These are phyloP conservation scores for Leccinum subgranulosum DNA, from an alignment of 768 basidiomycete genomes.

Conservation along the genomic window DNA sequence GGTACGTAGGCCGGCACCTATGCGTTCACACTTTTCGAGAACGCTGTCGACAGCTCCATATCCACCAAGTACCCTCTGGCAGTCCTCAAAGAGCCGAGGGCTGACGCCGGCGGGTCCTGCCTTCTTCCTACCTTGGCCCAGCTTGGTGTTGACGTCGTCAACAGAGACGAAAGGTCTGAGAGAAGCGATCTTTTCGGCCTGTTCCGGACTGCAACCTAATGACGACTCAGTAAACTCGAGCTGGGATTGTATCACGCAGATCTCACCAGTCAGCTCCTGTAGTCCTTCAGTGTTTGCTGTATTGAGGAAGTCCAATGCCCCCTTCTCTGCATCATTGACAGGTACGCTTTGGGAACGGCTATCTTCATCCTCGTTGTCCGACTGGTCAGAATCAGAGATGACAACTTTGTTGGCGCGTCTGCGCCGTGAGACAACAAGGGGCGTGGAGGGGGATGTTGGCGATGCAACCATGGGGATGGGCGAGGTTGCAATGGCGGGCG, in stretches of 20 bases:
- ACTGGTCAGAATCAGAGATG: conserved; percentile 59
- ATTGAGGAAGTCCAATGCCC: conserved; percentile 70
- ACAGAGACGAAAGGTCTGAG: conserved; percentile 78
- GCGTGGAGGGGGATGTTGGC: conserved; percentile 40
- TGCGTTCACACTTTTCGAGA: conserved; percentile 83
- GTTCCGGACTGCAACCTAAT: conserved; percentile 73
- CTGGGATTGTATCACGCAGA: background rate
- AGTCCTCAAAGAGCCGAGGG: conserved; percentile 87
- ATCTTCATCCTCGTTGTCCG: conserved; percentile 48
- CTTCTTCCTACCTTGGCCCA: conserved; percentile 87
- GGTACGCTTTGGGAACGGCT: conserved; percentile 30
- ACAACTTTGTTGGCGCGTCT: conserved; percentile 59
- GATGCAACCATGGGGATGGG: conserved; percentile 34
- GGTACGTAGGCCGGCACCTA: conserved; percentile 69
- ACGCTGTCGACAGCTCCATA: conserved; percentile 88
- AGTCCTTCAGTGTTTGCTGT: conserved; percentile 56
- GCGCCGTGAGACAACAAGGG: conserved; percentile 41
- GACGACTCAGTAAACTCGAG: conserved; percentile 3
- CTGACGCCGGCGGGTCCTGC: conserved; percentile 80
- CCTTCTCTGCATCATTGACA: conserved; percentile 41
- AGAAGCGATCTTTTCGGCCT: conserved; percentile 74
- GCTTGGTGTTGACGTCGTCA: conserved; percentile 70
- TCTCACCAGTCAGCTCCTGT: conserved; percentile 72
- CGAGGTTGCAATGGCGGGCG: conserved; percentile 20
- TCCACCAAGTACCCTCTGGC: conserved; percentile 75